phyloP scores from a whole-genome alignment of 2,329 filamentous ascomycete genomes.

The Colletotrichum sp. region DNA sequence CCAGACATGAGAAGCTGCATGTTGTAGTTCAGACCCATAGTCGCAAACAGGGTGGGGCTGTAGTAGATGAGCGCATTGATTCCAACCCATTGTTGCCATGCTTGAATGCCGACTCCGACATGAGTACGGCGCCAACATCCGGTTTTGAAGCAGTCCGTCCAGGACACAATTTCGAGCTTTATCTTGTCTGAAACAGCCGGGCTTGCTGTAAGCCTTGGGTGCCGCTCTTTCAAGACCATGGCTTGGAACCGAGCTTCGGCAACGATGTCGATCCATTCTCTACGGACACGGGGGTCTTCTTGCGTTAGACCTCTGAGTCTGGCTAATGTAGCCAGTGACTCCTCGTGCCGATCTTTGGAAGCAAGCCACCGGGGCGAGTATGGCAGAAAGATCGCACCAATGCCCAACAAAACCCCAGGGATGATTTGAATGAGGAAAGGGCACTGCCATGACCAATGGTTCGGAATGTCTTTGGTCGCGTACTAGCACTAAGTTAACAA shows the following conservation, averaged over 20 bases:
- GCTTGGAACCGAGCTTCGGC: constrained; percentile 40
- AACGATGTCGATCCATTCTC: constrained; percentile 54
- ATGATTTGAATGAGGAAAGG: background rate
- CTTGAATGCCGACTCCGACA: constrained; percentile 37
- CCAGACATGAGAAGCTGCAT: constrained; percentile 35
- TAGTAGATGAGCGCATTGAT: constrained; percentile 29
- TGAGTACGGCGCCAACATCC: constrained; percentile 46
- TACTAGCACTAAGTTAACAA: constrained; percentile 34
- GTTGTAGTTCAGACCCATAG: constrained; percentile 28
- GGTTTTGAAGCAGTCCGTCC: constrained; percentile 51
- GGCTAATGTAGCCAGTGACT: constrained; percentile 39
- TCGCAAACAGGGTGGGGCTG: constrained; percentile 26
- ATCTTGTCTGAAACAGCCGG: constrained; percentile 32
- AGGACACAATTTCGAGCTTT: constrained; percentile 48
- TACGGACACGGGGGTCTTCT: constrained; percentile 45
- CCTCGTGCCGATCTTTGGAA: constrained; percentile 30
- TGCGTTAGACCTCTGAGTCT: constrained; percentile 45
- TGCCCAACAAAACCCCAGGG: background rate
- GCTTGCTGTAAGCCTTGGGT: constrained; percentile 43
- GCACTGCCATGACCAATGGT: constrained; percentile 31
- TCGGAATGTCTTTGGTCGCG: constrained; percentile 47
- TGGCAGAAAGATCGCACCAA: background rate
- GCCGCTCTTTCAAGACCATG: background rate
- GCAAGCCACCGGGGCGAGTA: background rate
- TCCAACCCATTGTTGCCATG: constrained; percentile 19